phyloP scores from a whole-genome alignment of 2,329 filamentous ascomycete species.

The Fusarium sp. region DNA sequence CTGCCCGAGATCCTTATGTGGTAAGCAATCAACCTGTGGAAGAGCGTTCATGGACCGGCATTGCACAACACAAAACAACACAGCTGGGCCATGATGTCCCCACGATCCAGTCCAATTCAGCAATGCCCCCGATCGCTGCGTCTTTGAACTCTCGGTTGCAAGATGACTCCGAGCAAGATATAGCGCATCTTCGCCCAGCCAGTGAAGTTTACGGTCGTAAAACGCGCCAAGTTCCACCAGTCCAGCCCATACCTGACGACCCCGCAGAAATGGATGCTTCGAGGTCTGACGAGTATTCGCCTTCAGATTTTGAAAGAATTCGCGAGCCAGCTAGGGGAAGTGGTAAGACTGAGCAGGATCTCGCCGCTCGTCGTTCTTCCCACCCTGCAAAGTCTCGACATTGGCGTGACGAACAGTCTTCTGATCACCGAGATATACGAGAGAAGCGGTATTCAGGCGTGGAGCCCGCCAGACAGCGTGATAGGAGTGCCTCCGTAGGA shows the following conservation, averaged over 20 bases:
- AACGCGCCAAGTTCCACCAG: neutral
- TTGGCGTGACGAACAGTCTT: conserved; percentile 12
- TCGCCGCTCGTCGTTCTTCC: neutral
- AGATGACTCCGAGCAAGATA: conserved; percentile 10
- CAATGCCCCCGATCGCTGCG: neutral
- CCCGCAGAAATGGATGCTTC: neutral
- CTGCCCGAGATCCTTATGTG: neutral
- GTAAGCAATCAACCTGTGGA: neutral
- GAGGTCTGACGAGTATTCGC: conserved; percentile 3
- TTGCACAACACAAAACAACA: neutral
- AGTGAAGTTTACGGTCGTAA: conserved; percentile 49
- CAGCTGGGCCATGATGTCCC: neutral
- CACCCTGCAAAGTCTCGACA: conserved; percentile 3
- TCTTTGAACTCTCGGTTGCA: neutral
- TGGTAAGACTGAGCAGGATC: conserved; percentile 1
- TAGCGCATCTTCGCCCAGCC: conserved; percentile 45
- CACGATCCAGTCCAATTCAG: neutral
- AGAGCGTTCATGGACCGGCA: neutral
- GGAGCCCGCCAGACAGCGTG: conserved; percentile 9
- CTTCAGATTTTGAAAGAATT: neutral
- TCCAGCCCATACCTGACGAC: neutral
- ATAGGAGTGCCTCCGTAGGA: conserved; percentile 37
- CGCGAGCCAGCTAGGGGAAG: neutral
- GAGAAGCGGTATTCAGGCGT: conserved; percentile 25
- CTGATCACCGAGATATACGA: conserved; percentile 36